Evolutionary conservation across 805 yeast genomes (phyloP), one percentile per base, ranked within the genome.

Genomic region (Crinitomyces ghanaensis): DNA sequence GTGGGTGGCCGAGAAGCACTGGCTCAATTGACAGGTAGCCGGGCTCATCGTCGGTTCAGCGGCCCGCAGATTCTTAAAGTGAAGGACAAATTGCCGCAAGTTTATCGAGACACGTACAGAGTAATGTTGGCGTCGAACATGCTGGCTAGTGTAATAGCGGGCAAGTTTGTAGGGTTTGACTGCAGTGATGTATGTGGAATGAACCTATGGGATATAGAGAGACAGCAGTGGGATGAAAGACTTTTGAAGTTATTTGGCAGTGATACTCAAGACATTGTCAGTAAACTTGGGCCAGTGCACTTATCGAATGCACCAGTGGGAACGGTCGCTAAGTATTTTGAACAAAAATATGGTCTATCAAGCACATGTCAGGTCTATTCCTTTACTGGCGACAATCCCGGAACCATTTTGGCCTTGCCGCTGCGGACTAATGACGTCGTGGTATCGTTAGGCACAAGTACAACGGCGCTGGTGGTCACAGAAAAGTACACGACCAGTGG

Each of bases 151-250:
- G 59, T 86, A 8, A 62, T 86, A 19, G 56, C 75, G 26, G 93
- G 93, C 6, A 46, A 62, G 35, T 60, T 80, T 28, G 65, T 77
- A 3, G 65, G 68, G 2, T 60, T 83, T 36, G 96, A 85, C 45
- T 77, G 77, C 46, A 74, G 83, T 9, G 96, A 86, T 56, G 93
- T 82, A 2, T 83, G 95, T 58, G 96, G 96, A 7, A 84, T 84
- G 91, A 86, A 86, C 47, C 48, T 85, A 30, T 84, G 82, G 61
- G 86, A 82, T 53, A 68, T 85, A 26, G 42, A 59, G n/a, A 59
- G 68, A 7, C 61, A 65, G 20, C 52, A 63, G 13, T 84, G 72
- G 63, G 65, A 74, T 49, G 69, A 68, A 7, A 65, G 65, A 9
- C 62, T 84, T 25, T 48, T 82, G 15, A 58, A 72, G 1, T 54